Percentiles rank a stretch among this genome's conserved stretches.
phyloP scores from a whole-genome alignment of 2,329 filamentous ascomycete species.

The Fusarium circinatum region DNA sequence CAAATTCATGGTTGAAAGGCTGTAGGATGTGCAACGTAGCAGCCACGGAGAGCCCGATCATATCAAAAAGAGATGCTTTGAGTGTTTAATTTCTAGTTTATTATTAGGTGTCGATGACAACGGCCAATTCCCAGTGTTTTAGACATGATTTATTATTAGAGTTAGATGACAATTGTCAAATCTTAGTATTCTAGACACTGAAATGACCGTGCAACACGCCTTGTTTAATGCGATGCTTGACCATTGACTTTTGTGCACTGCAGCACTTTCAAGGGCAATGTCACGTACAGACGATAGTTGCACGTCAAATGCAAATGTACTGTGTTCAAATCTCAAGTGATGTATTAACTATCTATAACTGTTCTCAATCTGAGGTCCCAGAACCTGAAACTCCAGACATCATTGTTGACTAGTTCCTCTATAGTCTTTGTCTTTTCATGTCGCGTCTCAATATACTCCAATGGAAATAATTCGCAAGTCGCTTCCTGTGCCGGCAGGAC shows the following conservation, averaged over 20 bases:
- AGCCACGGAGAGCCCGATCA: neutral
- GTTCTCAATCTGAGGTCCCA: constrained; percentile 26
- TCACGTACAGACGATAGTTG: neutral
- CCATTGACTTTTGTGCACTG: constrained; percentile 6
- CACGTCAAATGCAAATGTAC: neutral
- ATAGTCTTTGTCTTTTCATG: constrained; percentile 27
- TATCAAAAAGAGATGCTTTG: neutral
- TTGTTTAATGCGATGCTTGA: neutral
- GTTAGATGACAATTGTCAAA: neutral
- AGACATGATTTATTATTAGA: constrained; percentile 2
- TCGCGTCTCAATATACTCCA: constrained; percentile 28
- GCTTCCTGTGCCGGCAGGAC: constrained; percentile 31
- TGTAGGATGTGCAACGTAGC: neutral
- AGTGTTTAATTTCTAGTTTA: neutral
- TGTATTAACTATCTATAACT: constrained; percentile 34
- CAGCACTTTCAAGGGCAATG: neutral
- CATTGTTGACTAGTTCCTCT: constrained; percentile 18
- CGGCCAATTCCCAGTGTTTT: neutral
- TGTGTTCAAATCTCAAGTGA: neutral
- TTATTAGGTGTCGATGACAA: neutral
- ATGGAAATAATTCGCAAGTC: constrained; percentile 4
- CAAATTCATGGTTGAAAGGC: neutral
- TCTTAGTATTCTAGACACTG: constrained; percentile 1
- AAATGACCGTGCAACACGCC: constrained; percentile 17
- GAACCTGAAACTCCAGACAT: constrained; percentile 23